Conservation (phyloP, 2,329 filamentous ascomycete genomes). For the Botrytis elliptica region DNA sequence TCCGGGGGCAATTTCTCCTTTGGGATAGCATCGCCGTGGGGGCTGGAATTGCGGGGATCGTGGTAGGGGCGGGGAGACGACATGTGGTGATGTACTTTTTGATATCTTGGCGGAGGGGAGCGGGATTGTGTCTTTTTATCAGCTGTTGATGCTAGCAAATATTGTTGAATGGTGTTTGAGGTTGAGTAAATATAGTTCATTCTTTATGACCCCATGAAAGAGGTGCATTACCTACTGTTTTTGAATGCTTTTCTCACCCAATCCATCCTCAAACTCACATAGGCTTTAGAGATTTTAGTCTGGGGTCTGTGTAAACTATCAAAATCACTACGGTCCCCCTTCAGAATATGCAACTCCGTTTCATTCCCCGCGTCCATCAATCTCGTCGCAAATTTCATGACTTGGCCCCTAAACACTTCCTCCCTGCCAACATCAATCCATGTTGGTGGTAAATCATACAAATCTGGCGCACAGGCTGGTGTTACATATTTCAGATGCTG, state of each 20-base stretch:
- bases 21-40: slow-evolving; percentile 4
- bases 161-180: not conserved
- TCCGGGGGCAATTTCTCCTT: slow-evolving; percentile 1
- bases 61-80: not conserved
- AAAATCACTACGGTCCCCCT: slow-evolving; percentile 30
- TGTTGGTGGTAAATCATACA: slow-evolving; percentile 38
- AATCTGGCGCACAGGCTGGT: slow-evolving; percentile 37
- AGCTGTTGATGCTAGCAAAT: no score
- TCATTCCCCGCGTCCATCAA: slow-evolving; percentile 40
- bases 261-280: not conserved
- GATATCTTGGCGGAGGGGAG: not conserved
- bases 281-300: slow-evolving; percentile 3
- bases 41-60: slow-evolving; percentile 8
- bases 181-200: no score
- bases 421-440: slow-evolving; percentile 42
- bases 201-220: not conserved
- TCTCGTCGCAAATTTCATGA: slow-evolving; percentile 39
- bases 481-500: slow-evolving; percentile 38
- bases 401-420: slow-evolving; percentile 41
- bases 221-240: no score
- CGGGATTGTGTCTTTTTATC: not conserved
- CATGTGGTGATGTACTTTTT: not conserved
- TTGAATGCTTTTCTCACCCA: not conserved
- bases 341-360: slow-evolving; percentile 42
- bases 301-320: not conserved